These are phyloP conservation scores for Galerina marginata DNA, from an alignment of 768 basidiomycete species.

Conservation along the genomic window DNA sequence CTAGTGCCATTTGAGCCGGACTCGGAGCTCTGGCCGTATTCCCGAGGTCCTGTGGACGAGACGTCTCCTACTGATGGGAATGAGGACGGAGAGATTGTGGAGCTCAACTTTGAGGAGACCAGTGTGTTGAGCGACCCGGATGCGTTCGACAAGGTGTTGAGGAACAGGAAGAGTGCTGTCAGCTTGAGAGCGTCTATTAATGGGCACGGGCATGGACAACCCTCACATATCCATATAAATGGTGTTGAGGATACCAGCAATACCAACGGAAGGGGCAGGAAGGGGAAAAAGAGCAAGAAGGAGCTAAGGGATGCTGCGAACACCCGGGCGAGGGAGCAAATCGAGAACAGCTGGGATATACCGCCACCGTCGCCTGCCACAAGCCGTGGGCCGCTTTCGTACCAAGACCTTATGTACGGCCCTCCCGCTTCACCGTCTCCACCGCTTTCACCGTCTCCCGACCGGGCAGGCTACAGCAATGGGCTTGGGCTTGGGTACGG, in stretches of 20 bases:
- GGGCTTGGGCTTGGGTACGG: too few species aligned
- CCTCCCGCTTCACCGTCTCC: conserved; percentile 32
- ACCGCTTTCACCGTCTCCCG: conserved; percentile 22
- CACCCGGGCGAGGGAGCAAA: conserved; percentile 49
- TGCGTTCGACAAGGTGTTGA: conserved; percentile 51
- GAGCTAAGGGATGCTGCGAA: conserved; percentile 23
- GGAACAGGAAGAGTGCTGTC: conserved; percentile 35
- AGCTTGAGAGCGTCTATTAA: conserved; percentile 18
- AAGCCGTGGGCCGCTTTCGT: conserved; percentile 3
- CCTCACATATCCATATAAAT: conserved; percentile 8
- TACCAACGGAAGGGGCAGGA: conserved; percentile 33
- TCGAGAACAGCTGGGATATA: conserved; percentile 69
- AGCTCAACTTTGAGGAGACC: conserved; percentile 77
- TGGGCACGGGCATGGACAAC: conserved; percentile 12
- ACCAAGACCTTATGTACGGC: conserved; percentile 1
- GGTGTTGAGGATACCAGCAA: conserved; percentile 29
- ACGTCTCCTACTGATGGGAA: conserved; percentile 34
- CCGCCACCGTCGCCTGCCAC: conserved; percentile 35
- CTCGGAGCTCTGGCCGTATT: conserved; percentile 76
- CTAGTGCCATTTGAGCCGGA: conserved; percentile 68
- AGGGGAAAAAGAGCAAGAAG: conserved; percentile 40
- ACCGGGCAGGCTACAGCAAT: neutral
- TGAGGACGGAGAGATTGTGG: conserved; percentile 68
- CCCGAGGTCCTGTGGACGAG: conserved; percentile 45
- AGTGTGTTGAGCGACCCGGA: conserved; percentile 73